Evolutionary conservation across 2,329 filamentous ascomycete genomes (phyloP).

Genomic region (Dactylellina sp.): DNA sequence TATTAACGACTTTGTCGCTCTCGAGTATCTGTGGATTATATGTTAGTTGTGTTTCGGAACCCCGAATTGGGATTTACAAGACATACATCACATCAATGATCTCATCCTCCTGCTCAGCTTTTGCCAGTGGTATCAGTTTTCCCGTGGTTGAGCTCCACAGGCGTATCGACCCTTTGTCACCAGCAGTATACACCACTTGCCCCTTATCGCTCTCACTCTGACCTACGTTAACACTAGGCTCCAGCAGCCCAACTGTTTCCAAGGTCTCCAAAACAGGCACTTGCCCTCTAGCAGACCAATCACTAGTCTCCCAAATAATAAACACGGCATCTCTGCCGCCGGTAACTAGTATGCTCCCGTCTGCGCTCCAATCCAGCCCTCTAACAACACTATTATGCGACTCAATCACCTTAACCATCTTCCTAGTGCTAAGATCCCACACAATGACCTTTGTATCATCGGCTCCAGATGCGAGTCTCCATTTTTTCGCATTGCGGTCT

Average conservation of each 20-base stretch:
- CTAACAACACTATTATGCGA: slow-evolving; percentile 97
- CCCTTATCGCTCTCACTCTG: slow-evolving; percentile 40
- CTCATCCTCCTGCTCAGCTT: slow-evolving; percentile 71
- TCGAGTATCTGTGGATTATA: slow-evolving; percentile 58
- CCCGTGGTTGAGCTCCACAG: slow-evolving; percentile 85
- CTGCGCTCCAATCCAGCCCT: slow-evolving; percentile 73
- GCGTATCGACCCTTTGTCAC: slow-evolving; percentile 82
- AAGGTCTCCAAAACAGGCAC: slow-evolving; percentile 87
- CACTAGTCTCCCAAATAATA: slow-evolving; percentile 87
- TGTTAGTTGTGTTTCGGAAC: slow-evolving; percentile 18
- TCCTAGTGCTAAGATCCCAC: slow-evolving; percentile 90
- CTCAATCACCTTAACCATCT: slow-evolving; percentile 80
- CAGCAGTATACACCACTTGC: slow-evolving; percentile 75
- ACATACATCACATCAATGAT: slow-evolving; percentile 76
- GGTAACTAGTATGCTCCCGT: slow-evolving; percentile 73
- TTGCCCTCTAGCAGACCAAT: slow-evolving; percentile 84
- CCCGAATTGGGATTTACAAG: neutral
- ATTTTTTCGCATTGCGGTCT: slow-evolving; percentile 68
- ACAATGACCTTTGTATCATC: slow-evolving; percentile 93
- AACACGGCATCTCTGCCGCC: slow-evolving; percentile 92
- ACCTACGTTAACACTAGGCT: slow-evolving; percentile 73
- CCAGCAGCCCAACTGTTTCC: slow-evolving; percentile 84
- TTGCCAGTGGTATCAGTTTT: slow-evolving; percentile 77
- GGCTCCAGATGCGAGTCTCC: slow-evolving; percentile 87
- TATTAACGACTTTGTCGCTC: slow-evolving; percentile 70